phyloP scores from a whole-genome alignment of 2,329 filamentous ascomycete species.

The Aspergillus vadensis region DNA sequence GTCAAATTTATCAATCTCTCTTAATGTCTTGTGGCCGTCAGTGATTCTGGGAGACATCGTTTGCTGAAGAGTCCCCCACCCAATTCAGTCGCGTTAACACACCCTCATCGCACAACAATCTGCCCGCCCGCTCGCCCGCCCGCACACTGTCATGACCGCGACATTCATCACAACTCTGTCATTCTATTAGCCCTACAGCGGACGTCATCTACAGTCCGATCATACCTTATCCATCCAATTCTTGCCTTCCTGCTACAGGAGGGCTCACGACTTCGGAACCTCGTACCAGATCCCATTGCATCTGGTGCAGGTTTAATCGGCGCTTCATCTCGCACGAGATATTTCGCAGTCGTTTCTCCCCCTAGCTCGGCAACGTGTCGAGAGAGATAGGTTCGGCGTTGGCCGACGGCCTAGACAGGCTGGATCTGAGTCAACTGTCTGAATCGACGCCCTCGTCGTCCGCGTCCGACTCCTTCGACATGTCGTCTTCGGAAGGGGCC shows the following conservation, averaged over 20 bases:
- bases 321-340: conserved; percentile 17
- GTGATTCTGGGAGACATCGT: conserved; percentile 12
- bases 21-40: neutral
- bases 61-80: conserved; percentile 15
- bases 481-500: conserved; percentile 51
- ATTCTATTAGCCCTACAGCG: conserved; percentile 11
- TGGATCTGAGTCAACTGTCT: conserved; percentile 50
- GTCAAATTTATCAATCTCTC: neutral
- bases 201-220: neutral
- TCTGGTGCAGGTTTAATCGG: conserved; percentile 16
- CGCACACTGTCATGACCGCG: conserved; percentile 37
- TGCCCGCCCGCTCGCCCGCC: conserved; percentile 32
- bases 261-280: neutral
- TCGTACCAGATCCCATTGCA: conserved; percentile 12
- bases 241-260: neutral
- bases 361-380: conserved; percentile 48
- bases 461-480: conserved; percentile 43
- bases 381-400: conserved; percentile 48
- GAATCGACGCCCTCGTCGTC: conserved; percentile 45
- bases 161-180: conserved; percentile 26
- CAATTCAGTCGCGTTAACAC: conserved; percentile 24
- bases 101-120: conserved; percentile 38
- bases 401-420: conserved; percentile 52
- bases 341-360: conserved; percentile 11
- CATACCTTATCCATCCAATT: neutral